Conservation (phyloP, 192 early-diverging fungal genomes). For the Thamnidium elegans region DNA sequence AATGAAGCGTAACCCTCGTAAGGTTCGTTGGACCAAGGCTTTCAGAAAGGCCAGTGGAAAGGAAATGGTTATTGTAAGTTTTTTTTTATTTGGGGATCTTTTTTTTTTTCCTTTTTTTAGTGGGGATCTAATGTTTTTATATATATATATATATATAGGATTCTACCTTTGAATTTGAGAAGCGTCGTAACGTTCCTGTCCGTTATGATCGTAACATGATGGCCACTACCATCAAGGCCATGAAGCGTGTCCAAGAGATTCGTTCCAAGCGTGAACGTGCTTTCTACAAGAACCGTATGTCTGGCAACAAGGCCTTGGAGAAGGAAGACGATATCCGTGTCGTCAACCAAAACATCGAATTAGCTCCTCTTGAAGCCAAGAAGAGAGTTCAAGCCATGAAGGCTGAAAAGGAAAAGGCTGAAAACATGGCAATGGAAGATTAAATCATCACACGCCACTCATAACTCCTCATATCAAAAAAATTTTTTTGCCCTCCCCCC, state of each 20-base stretch:
- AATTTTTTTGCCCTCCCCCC: not conserved
- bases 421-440: slow-evolving; percentile 64
- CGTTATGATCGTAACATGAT: slow-evolving; percentile 97
- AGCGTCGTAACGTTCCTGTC: slow-evolving; percentile 96
- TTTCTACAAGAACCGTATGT: slow-evolving; percentile 89
- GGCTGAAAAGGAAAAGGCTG: slow-evolving; percentile 44
- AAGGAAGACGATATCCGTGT: slow-evolving; percentile 70
- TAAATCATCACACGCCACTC: too few species aligned
- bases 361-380: slow-evolving; percentile 64
- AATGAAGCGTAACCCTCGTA: slow-evolving; percentile 99
- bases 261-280: slow-evolving; percentile 89
- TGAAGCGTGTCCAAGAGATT: slow-evolving; percentile 97
- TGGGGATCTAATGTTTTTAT: not conserved
- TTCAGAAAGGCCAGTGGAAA: slow-evolving; percentile 98
- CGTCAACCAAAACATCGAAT: slow-evolving; percentile 85
- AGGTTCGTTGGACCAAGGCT: slow-evolving; percentile 99
- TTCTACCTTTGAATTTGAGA: slow-evolving; percentile 97
- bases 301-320: slow-evolving; percentile 82
- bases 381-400: slow-evolving; percentile 58
- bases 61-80: slow-evolving; percentile 95
- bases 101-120: not conserved
- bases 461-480: too few species aligned
- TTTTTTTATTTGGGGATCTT: not conserved
- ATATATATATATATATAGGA: too few species aligned
- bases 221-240: slow-evolving; percentile 96